Conservation (phyloP, 352 stramenopile species). For the Phytophthora fragariaefolia region DNA sequence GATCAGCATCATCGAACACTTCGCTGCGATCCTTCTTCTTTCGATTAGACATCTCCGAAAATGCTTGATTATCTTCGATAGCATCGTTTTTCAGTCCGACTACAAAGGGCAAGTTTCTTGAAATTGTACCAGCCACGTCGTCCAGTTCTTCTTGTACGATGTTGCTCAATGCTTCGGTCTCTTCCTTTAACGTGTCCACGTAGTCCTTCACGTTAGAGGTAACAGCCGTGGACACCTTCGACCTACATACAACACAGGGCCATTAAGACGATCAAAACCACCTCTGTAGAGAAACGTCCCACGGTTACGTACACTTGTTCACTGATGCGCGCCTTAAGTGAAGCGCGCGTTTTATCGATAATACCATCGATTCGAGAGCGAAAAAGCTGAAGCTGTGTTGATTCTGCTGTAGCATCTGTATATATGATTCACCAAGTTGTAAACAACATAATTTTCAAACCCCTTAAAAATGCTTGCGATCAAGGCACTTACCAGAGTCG, state of each 20-base stretch:
- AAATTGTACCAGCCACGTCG: conserved; percentile 39
- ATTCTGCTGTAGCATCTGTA: conserved; percentile 14
- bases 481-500: conserved; percentile 17
- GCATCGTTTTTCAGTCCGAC: conserved; percentile 13
- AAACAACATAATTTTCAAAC: not conserved
- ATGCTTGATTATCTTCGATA: not conserved
- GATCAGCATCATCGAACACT: conserved; percentile 28
- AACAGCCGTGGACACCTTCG: conserved; percentile 63
- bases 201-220: conserved; percentile 60
- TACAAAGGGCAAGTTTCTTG: conserved; percentile 36
- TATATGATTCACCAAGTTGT: not conserved
- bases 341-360: conserved; percentile 52
- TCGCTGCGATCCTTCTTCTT: conserved; percentile 8
- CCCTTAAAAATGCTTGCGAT: not conserved
- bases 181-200: conserved; percentile 64
- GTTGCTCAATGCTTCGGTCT: conserved; percentile 50
- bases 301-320: conserved; percentile 58
- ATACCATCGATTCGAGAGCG: conserved; percentile 57
- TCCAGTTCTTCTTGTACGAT: conserved; percentile 60
- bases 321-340: conserved; percentile 53
- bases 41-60: not conserved
- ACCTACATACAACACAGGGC: conserved; percentile 29
- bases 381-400: conserved; percentile 45
- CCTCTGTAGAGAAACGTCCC: not conserved
- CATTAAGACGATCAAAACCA: not conserved